phyloP scores from a whole-genome alignment of 768 basidiomycete species.

The Fomitopsis pulvina region DNA sequence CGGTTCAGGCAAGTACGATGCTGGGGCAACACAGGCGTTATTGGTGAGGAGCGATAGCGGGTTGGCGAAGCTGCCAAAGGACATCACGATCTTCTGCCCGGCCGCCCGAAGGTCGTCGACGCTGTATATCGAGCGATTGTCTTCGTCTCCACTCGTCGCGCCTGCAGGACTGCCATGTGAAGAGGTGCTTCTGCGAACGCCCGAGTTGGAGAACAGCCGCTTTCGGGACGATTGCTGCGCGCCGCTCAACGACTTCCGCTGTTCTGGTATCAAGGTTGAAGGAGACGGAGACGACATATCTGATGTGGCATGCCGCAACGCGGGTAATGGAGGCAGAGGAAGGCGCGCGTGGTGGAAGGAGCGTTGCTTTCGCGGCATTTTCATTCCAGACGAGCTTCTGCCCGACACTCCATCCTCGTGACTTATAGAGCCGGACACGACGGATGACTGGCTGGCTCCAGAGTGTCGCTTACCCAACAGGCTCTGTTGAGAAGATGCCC shows the following conservation, averaged over 20 bases:
- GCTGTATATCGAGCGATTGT: constrained; percentile 49
- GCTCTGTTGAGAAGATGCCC: constrained; percentile 44
- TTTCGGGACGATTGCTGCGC: constrained; percentile 31
- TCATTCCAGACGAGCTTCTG: constrained; percentile 1
- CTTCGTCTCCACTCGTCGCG: constrained; percentile 40
- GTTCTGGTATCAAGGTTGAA: constrained; percentile 11
- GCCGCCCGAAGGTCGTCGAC: constrained; percentile 27
- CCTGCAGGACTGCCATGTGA: constrained; percentile 29
- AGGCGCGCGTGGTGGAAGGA: constrained; percentile 57
- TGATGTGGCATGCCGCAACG: constrained; percentile 23
- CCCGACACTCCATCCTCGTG: constrained; percentile 13
- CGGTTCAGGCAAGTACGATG: constrained; percentile 42
- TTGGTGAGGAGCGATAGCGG: constrained; percentile 21
- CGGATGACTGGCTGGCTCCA: constrained; percentile 23
- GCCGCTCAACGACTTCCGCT: constrained; percentile 8
- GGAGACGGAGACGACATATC: constrained; percentile 6
- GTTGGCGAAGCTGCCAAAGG: constrained; percentile 18
- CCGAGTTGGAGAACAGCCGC: constrained; percentile 61
- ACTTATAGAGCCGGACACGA: constrained; percentile 14
- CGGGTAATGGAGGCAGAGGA: constrained; percentile 44
- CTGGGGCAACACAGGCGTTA: constrained; percentile 23
- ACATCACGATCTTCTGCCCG: constrained; percentile 20
- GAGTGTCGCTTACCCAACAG: constrained; percentile 26
- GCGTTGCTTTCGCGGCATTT: constrained; percentile 42
- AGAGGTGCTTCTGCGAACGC: constrained; percentile 41